Conservation (phyloP, 2,329 filamentous ascomycete species). For the Fusarium goolgardi region DNA sequence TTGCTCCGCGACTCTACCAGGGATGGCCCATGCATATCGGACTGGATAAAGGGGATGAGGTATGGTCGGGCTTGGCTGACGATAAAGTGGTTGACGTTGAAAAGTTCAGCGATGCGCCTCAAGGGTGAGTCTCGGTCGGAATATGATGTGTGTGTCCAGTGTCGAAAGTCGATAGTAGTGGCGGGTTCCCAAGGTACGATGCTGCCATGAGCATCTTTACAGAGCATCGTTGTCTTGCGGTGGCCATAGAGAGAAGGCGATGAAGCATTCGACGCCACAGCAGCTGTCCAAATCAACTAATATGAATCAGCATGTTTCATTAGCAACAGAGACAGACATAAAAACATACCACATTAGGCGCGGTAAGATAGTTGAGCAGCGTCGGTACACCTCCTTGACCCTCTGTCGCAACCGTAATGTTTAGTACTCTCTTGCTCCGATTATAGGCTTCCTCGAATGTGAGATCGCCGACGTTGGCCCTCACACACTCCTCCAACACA, state of each 20-base stretch:
- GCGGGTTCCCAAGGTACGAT: slow-evolving; percentile 79
- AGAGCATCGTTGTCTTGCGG: slow-evolving; percentile 74
- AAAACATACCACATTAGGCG: slow-evolving; percentile 84
- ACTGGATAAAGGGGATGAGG: slow-evolving; percentile 84
- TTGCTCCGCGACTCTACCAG: slow-evolving; percentile 68
- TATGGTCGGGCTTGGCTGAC: slow-evolving; percentile 93
- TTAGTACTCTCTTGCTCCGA: slow-evolving; percentile 85
- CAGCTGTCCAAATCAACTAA: slow-evolving; percentile 82
- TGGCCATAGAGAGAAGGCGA: slow-evolving; percentile 73
- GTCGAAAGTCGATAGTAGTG: slow-evolving; percentile 71
- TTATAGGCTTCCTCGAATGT: slow-evolving; percentile 95
- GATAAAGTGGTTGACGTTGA: slow-evolving; percentile 96
- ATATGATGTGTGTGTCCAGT: slow-evolving; percentile 74
- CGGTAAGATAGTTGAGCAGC: slow-evolving; percentile 90
- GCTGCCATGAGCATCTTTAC: slow-evolving; percentile 78
- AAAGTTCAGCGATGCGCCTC: slow-evolving; percentile 80
- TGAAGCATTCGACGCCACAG: slow-evolving; percentile 78
- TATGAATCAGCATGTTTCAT: slow-evolving; percentile 20
- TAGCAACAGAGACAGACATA: not conserved
- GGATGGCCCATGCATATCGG: slow-evolving; percentile 81
- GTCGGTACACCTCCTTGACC: slow-evolving; percentile 81
- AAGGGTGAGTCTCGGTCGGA: slow-evolving; percentile 74
- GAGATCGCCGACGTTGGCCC: slow-evolving; percentile 85
- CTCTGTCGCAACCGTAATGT: slow-evolving; percentile 87
- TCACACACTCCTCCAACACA: slow-evolving; percentile 85